These are phyloP conservation scores for Dissoconium aciculare DNA, from an alignment of 2,329 filamentous ascomycete genomes.

Conservation along the genomic window DNA sequence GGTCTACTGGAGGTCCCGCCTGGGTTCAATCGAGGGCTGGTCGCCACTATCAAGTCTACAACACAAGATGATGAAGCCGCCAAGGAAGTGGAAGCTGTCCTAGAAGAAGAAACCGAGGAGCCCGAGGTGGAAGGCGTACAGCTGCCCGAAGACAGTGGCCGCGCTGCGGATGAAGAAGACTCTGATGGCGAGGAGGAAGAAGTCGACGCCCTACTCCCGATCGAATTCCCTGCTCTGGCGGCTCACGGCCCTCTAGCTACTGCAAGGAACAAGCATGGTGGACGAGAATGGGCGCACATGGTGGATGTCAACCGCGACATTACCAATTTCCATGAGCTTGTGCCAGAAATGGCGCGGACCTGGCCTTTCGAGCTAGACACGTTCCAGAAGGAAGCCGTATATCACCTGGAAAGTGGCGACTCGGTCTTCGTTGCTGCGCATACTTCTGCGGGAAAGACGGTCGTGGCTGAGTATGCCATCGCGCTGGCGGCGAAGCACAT, in stretches of 20 bases:
- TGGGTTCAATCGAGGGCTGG: constrained; percentile 64
- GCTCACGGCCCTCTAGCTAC: constrained; percentile 63
- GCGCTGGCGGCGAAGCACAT: constrained; percentile 93
- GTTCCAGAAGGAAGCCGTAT: constrained; percentile 97
- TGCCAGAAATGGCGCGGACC: constrained; percentile 88
- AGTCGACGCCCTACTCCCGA: constrained; percentile 74
- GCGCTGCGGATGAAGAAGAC: constrained; percentile 16
- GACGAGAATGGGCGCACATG: constrained; percentile 94
- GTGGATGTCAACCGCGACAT: constrained; percentile 90
- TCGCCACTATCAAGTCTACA: constrained; percentile 47
- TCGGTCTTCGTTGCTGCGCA: constrained; percentile 97
- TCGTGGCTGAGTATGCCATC: constrained; percentile 96
- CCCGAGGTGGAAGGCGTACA: constrained; percentile 16
- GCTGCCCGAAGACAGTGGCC: constrained; percentile 30
- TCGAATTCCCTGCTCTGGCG: constrained; percentile 85
- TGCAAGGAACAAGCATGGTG: constrained; percentile 56
- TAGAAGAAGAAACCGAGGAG: constrained; percentile 39
- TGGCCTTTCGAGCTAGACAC: constrained; percentile 97
- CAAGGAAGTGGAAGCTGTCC: constrained; percentile 52
- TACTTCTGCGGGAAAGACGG: constrained; percentile 94
- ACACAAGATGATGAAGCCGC: constrained; percentile 43
- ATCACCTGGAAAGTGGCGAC: constrained; percentile 89
- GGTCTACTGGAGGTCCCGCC: constrained; percentile 70
- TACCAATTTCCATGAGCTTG: constrained; percentile 81
- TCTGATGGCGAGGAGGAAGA: constrained; percentile 28